Evolutionary conservation across 1,139 yeast species (phyloP), one percentile per base, ranked within the genome.

Genomic region (Geotrichum europaeum): DNA sequence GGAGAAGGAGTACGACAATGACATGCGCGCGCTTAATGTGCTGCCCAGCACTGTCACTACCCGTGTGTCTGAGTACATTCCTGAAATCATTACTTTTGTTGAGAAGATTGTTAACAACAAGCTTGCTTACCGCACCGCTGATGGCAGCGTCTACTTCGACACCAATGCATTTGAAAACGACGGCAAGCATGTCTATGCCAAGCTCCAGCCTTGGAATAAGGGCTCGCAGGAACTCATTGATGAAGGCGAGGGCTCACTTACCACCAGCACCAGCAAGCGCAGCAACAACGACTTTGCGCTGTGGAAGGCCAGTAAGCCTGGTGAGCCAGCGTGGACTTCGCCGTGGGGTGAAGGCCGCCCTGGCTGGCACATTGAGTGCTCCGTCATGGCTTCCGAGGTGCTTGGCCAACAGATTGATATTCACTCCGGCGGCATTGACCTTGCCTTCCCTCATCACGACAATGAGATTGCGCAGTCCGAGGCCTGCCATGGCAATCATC

Each of bases 351-450:
- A 81, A 63, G 99, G 99, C 56, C 87, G 99, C 73, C 99, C 99
- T 3, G 99, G 99, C 1, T 94, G 99, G 99, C 99, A 94, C 73
- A 94, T 94, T 74, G 99, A 94, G 76, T 94, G 99, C 80, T 91
- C 98, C 6, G 99, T 94, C 18, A 94, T 94, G 99, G 99, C 99
- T 1, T 83, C 94, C 59, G 96, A 91, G 68, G 82, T 91, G 55
- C 80, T 89, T 52, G 98, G 98, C 1, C 76, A 82, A 45, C 81
- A 81, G 62, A 87, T 95, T 81, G 99, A 94, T 75, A 90, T 94
- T 67, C 99, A 94, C 73, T 86, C 96, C 25, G 99, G 99, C 61
- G 99, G 99, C 66, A 84, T 94, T 63, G 99, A 94, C 75, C 81
- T 94, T 70, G 97, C 98, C 36, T 95, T 94, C 79, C 99, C 99